A percentile compares a stretch with the other conserved stretches of the same genome.
phyloP scores from a whole-genome alignment of 768 basidiomycete genomes.

The Termitomyces sp. region DNA sequence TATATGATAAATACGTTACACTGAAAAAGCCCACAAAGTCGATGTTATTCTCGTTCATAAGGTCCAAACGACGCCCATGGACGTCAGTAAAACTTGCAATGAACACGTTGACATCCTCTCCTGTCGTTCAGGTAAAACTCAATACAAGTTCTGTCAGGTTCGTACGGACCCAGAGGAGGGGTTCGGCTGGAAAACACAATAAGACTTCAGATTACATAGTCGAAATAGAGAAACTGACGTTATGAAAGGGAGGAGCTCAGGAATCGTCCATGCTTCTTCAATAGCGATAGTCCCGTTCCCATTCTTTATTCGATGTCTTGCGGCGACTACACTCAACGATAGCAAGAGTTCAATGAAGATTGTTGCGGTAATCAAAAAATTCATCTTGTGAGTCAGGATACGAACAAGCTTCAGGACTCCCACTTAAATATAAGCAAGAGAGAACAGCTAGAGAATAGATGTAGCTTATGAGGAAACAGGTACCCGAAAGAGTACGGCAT shows the following conservation, averaged over 20 bases:
- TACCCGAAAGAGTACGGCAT: neutral
- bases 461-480: neutral
- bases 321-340: neutral
- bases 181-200: slow-evolving; percentile 3
- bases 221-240: slow-evolving; percentile 15
- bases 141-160: neutral
- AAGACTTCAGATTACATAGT: neutral
- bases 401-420: neutral
- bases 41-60: slow-evolving; percentile 34
- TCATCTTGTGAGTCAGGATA: neutral
- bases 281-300: slow-evolving; percentile 33
- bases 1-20: neutral
- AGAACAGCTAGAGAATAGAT: neutral
- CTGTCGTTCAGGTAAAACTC: slow-evolving; percentile 11
- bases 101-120: slow-evolving; percentile 25
- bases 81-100: slow-evolving; percentile 32
- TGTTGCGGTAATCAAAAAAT: neutral
- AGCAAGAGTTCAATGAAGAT: neutral
- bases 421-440: neutral
- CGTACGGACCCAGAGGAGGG: slow-evolving; percentile 19
- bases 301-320: slow-evolving; percentile 19
- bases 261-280: slow-evolving; percentile 36
- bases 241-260: slow-evolving; percentile 23
- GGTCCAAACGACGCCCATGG: slow-evolving; percentile 29
- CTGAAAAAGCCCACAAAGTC: slow-evolving; percentile 28